Evolutionary conservation across 1,284 basidiomycete species (phyloP).

Genomic region (Tausonia pullulans): DNA sequence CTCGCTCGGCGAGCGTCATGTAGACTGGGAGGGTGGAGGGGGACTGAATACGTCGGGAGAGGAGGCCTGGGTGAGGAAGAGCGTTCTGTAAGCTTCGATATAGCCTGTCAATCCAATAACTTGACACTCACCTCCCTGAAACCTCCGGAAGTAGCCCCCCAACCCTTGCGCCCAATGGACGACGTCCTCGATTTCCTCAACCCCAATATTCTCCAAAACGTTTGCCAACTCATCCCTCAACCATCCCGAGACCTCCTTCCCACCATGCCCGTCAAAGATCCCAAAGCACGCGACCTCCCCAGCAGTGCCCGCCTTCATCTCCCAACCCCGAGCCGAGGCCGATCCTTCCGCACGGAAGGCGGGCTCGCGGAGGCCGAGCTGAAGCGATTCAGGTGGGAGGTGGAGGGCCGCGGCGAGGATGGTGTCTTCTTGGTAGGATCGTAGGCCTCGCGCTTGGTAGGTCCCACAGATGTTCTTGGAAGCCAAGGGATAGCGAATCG

Average conservation of each 20-base stretch:
- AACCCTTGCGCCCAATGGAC: slow-evolving; percentile 61
- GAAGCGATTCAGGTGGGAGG: neutral
- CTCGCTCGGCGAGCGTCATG: slow-evolving; percentile 69
- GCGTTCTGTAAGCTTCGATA: neutral
- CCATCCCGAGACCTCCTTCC: slow-evolving; percentile 57
- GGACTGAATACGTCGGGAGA: neutral
- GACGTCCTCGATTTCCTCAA: slow-evolving; percentile 58
- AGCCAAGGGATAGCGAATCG: neutral
- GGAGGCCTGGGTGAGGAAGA: neutral
- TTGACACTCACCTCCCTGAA: slow-evolving; percentile 51
- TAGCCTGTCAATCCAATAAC: slow-evolving; percentile 29
- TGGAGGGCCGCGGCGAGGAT: neutral
- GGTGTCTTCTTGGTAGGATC: slow-evolving; percentile 9
- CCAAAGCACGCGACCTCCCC: slow-evolving; percentile 11
- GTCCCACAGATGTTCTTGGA: slow-evolving; percentile 6
- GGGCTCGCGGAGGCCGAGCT: neutral
- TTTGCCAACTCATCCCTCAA: slow-evolving; percentile 69
- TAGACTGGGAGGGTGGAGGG: slow-evolving; percentile 20
- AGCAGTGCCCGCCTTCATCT: neutral
- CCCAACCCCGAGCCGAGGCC: slow-evolving; percentile 8
- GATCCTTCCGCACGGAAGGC: neutral
- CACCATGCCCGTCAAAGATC: slow-evolving; percentile 46
- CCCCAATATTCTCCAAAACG: slow-evolving; percentile 61
- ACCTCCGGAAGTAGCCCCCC: slow-evolving; percentile 78
- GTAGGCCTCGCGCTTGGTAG: slow-evolving; percentile 10